These are phyloP conservation scores for Quercus lobata DNA, from an alignment of 331 rosid genomes.

Conservation along the genomic window DNA sequence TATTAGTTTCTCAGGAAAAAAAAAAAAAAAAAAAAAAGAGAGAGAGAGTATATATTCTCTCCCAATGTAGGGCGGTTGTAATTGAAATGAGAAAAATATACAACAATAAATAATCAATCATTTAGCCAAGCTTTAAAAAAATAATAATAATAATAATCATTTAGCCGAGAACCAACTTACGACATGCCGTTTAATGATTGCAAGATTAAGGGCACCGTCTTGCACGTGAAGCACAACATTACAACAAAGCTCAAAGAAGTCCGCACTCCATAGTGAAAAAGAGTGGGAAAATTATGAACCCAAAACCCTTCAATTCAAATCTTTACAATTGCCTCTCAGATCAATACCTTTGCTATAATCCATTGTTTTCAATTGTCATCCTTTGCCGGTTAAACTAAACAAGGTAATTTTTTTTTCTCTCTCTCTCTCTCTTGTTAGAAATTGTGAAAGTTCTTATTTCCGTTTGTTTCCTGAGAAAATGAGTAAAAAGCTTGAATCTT, in stretches of 20 bases:
- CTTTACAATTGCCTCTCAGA: neutral
- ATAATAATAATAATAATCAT: no score
- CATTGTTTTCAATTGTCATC: no score
- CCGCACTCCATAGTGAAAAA: neutral
- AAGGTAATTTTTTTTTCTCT: neutral
- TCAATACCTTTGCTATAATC: no score
- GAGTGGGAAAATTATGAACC: neutral
- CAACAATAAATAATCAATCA: no score
- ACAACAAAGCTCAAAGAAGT: neutral
- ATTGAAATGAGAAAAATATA: no score
- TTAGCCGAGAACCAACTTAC: no score
- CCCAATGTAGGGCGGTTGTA: no score
- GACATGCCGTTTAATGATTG: no score
- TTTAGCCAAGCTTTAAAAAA: no score
- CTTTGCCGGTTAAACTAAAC: neutral
- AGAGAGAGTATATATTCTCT: no score
- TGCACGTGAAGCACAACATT: neutral
- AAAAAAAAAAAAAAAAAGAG: no score
- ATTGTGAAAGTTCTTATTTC: neutral
- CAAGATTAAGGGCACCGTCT: neutral
- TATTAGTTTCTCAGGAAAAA: no score
- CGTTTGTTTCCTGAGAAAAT: neutral
- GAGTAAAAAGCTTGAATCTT: neutral
- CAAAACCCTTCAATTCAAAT: neutral
- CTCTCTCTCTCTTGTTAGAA: neutral